Percentiles rank a stretch among this genome's conserved stretches.
Evolutionary conservation across 106 monocot genomes (phyloP).

Genomic region (Gastrodia elata): DNA sequence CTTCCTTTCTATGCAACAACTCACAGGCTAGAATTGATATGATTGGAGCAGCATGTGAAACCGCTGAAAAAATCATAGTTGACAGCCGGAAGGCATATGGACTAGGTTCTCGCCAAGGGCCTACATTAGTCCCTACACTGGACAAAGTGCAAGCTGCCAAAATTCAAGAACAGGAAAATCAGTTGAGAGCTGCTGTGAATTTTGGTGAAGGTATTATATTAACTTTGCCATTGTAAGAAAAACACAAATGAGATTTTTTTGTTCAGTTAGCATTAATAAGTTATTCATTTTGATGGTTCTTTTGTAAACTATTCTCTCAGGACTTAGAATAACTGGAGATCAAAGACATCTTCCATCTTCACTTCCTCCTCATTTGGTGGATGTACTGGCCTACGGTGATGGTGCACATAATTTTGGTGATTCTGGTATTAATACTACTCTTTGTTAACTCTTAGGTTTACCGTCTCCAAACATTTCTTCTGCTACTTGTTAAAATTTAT

Average conservation of each 20-base stretch:
- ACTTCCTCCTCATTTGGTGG: conserved; percentile 80
- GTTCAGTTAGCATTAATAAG: neutral
- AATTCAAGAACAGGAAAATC: conserved; percentile 91
- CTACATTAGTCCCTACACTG: conserved; percentile 55
- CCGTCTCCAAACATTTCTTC: neutral
- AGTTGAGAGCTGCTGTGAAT: conserved; percentile 72
- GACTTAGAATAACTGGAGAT: conserved; percentile 59
- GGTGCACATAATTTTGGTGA: conserved; percentile 49
- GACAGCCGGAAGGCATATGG: conserved; percentile 81
- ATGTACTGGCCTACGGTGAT: conserved; percentile 58
- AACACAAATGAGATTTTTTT: neutral
- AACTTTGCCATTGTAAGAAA: neutral
- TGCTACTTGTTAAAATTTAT: neutral
- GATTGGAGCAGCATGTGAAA: conserved; percentile 81
- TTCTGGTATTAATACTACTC: conserved; percentile 28
- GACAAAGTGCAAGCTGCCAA: conserved; percentile 91
- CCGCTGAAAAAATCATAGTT: conserved; percentile 86
- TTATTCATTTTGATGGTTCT: neutral
- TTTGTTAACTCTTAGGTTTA: neutral
- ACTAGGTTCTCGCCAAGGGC: conserved; percentile 71
- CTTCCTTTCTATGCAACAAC: conserved; percentile 5
- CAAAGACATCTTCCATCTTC: conserved; percentile 66
- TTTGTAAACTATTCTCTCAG: conserved; percentile 21
- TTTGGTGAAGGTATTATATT: conserved; percentile 71
- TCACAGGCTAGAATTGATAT: conserved; percentile 86